A percentile compares a stretch with the other conserved stretches of the same genome.
These are phyloP conservation scores for Cercospora sesami DNA, from an alignment of 2,329 filamentous ascomycete species.

Conservation along the genomic window DNA sequence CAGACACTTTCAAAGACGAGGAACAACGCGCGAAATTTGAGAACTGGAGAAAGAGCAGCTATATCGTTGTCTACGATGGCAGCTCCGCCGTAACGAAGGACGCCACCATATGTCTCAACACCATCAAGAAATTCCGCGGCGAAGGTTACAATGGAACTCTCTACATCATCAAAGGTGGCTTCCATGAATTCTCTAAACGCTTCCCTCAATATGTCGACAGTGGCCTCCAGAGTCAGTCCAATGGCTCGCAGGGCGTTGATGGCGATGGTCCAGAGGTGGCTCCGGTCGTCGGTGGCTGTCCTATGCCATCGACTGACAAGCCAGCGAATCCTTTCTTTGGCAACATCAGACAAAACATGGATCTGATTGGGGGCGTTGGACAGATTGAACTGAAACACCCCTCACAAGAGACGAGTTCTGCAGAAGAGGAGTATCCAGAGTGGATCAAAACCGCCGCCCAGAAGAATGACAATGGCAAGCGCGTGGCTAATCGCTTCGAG, in stretches of 20 bases:
- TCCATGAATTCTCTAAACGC: conserved; percentile 67
- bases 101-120: conserved; percentile 76
- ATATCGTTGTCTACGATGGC: conserved; percentile 85
- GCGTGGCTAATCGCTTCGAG: conserved; percentile 79
- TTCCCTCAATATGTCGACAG: conserved; percentile 66
- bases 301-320: conserved; percentile 68
- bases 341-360: conserved; percentile 96
- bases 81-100: conserved; percentile 77
- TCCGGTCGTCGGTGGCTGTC: conserved; percentile 86
- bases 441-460: conserved; percentile 76
- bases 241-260: conserved; percentile 44
- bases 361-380: conserved; percentile 88
- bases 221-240: conserved; percentile 23
- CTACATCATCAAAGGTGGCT: conserved; percentile 79
- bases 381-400: conserved; percentile 67
- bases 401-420: conserved; percentile 49
- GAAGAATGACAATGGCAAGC: conserved; percentile 70
- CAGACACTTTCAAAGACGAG: conserved; percentile 78
- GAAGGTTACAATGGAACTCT: conserved; percentile 77
- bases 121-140: conserved; percentile 85
- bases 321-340: conserved; percentile 86
- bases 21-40: conserved; percentile 71
- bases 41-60: conserved; percentile 70
- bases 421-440: conserved; percentile 60
- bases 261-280: conserved; percentile 58